phyloP scores from a whole-genome alignment of 768 basidiomycete genomes.

The Leccinum subtestaceum region DNA sequence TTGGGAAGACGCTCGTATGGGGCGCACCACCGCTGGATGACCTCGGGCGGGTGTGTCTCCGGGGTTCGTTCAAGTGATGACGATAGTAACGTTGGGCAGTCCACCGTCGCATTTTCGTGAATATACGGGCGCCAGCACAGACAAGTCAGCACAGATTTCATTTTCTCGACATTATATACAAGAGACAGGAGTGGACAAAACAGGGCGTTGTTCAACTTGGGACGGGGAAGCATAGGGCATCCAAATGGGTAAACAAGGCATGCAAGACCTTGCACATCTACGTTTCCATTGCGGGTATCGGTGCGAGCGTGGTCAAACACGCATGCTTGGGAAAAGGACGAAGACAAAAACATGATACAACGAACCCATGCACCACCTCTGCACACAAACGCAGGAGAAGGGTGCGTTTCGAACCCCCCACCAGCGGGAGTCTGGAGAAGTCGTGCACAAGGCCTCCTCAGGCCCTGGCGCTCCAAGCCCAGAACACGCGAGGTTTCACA shows the following conservation, averaged over 20 bases:
- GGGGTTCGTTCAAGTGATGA: background rate
- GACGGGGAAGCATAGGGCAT: background rate
- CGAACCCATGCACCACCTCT: constrained; percentile 50
- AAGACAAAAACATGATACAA: constrained; percentile 1
- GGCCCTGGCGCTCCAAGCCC: background rate
- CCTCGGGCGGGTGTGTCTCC: constrained; percentile 42
- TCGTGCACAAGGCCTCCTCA: constrained; percentile 39
- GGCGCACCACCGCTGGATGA: constrained; percentile 70
- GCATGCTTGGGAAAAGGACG: background rate
- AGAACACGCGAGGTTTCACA: constrained; percentile 24
- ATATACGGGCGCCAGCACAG: background rate
- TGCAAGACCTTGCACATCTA: background rate
- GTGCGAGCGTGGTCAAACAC: constrained; percentile 2
- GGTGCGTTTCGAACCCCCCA: constrained; percentile 24
- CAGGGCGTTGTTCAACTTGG: too few species aligned
- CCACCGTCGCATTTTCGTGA: background rate
- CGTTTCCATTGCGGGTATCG: constrained; percentile 2
- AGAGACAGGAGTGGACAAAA: background rate
- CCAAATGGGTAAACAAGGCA: background rate
- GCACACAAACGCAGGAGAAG: constrained; percentile 58
- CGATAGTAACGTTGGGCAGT: background rate
- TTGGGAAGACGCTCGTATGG: constrained; percentile 63
- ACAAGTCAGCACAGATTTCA: background rate
- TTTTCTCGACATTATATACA: background rate
- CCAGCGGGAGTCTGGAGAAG: constrained; percentile 61